Percentiles rank a stretch among this genome's conserved stretches.
phyloP scores from a whole-genome alignment of 148 eudicot genomes.

The Hydrangea macrophylla region DNA sequence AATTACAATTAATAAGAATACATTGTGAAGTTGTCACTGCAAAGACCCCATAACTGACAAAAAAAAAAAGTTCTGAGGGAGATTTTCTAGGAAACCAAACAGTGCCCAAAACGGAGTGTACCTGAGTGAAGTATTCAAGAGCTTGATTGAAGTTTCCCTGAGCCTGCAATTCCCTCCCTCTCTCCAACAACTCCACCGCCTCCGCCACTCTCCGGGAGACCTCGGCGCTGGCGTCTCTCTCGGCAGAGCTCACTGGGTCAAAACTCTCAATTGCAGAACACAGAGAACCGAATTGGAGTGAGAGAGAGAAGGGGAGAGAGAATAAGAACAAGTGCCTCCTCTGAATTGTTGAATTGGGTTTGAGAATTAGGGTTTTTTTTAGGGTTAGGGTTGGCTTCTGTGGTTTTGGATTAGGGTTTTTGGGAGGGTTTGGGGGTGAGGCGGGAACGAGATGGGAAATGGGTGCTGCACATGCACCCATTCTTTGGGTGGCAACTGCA shows the following conservation, averaged over 20 bases:
- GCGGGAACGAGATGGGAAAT: slow-evolving; percentile 25
- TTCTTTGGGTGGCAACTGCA: neutral
- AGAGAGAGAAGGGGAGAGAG: slow-evolving; percentile 18
- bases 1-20: too few relatives aligned
- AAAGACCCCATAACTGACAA: neutral
- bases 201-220: slow-evolving; percentile 25
- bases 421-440: slow-evolving; percentile 5
- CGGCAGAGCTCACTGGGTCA: slow-evolving; percentile 24
- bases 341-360: neutral
- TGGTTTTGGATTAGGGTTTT: slow-evolving; percentile 12
- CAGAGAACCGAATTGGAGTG: slow-evolving; percentile 2
- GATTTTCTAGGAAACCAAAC: neutral
- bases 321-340: slow-evolving; percentile 28
- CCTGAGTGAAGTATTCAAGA: slow-evolving; percentile 35
- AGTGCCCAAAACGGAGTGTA: neutral
- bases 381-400: neutral
- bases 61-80: neutral
- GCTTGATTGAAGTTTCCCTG: slow-evolving; percentile 34
- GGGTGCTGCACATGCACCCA: slow-evolving; percentile 21
- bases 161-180: slow-evolving; percentile 33
- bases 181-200: slow-evolving; percentile 32
- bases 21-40: too few relatives aligned
- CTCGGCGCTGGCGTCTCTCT: slow-evolving; percentile 24
- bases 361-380: neutral
- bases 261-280: neutral